Percentiles rank a stretch among this genome's conserved stretches.
phyloP scores from a whole-genome alignment of 257 asterid genomes.

The Solanum clarkiae region DNA sequence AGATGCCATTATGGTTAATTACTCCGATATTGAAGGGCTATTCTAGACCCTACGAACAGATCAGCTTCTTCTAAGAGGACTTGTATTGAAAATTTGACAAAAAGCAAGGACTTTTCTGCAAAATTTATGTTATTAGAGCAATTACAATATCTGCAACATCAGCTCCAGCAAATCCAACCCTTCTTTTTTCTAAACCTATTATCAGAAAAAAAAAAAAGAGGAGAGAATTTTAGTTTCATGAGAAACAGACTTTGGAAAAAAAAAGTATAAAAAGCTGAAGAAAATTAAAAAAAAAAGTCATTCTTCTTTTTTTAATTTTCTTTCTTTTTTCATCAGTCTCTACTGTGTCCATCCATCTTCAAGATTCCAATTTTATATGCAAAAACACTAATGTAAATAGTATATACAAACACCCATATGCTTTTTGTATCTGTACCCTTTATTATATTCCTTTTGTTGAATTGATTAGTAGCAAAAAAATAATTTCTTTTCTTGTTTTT shows the following conservation, averaged over 20 bases:
- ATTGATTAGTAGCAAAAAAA: not conserved
- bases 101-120: not conserved
- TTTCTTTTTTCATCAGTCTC: not conserved
- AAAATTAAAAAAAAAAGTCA: not conserved
- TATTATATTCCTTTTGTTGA: not conserved
- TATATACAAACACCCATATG: not conserved
- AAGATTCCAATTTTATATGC: not conserved
- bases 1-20: not conserved
- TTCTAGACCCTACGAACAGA: not conserved
- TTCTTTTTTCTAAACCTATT: not conserved
- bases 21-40: not conserved
- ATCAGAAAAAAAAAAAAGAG: conserved; percentile 10
- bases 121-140: not conserved
- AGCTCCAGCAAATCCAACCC: conserved; percentile 17
- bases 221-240: conserved; percentile 28
- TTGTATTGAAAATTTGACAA: not conserved
- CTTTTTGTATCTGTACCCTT: not conserved
- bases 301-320: not conserved
- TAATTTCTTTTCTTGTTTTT: not conserved
- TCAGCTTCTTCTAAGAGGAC: not conserved
- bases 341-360: not conserved
- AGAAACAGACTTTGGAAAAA: not conserved
- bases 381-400: not conserved
- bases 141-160: conserved; percentile 37
- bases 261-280: not conserved